phyloP scores from a whole-genome alignment of 139 green algal species.

The Diplosphaera chodatii region DNA sequence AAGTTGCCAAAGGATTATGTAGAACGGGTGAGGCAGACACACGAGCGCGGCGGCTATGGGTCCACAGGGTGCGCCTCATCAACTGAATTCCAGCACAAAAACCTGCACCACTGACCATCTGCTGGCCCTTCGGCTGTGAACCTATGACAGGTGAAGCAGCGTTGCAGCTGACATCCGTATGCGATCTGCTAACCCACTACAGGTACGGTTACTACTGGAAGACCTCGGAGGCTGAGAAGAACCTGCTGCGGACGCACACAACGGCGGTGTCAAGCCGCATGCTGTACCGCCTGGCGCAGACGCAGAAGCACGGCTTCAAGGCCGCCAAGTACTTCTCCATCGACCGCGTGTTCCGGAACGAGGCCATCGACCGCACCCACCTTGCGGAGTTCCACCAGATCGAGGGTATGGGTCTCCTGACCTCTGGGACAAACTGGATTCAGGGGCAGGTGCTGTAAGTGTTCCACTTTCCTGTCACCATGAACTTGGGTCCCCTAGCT shows the following conservation, averaged over 20 bases:
- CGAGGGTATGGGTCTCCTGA: slow-evolving; percentile 41
- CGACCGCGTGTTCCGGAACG: slow-evolving; percentile 98
- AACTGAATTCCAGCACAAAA: too few relatives aligned
- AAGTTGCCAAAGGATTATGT: slow-evolving; percentile 81
- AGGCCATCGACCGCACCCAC: slow-evolving; percentile 97
- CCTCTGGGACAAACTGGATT: too few relatives aligned
- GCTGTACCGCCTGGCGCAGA: slow-evolving; percentile 86
- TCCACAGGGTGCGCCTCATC: slow-evolving; percentile 42
- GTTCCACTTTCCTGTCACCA: neutral
- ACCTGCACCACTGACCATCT: too few relatives aligned
- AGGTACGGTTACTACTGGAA: slow-evolving; percentile 92
- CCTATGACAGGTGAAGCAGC: too few relatives aligned
- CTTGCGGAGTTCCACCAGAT: slow-evolving; percentile 99
- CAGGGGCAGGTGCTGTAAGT: too few relatives aligned
- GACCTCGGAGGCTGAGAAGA: slow-evolving; percentile 89
- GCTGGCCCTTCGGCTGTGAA: too few relatives aligned
- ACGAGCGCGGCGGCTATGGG: slow-evolving; percentile 84
- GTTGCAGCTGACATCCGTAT: too few relatives aligned
- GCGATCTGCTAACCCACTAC: too few relatives aligned
- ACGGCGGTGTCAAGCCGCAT: slow-evolving; percentile 95
- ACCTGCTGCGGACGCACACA: slow-evolving; percentile 97
- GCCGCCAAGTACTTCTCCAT: slow-evolving; percentile 90
- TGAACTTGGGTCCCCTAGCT: too few relatives aligned
- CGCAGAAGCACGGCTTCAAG: slow-evolving; percentile 56
- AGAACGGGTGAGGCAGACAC: slow-evolving; percentile 67